These are phyloP conservation scores for Karstenula rhodostoma DNA, from an alignment of 2,329 filamentous ascomycete species.

Conservation along the genomic window DNA sequence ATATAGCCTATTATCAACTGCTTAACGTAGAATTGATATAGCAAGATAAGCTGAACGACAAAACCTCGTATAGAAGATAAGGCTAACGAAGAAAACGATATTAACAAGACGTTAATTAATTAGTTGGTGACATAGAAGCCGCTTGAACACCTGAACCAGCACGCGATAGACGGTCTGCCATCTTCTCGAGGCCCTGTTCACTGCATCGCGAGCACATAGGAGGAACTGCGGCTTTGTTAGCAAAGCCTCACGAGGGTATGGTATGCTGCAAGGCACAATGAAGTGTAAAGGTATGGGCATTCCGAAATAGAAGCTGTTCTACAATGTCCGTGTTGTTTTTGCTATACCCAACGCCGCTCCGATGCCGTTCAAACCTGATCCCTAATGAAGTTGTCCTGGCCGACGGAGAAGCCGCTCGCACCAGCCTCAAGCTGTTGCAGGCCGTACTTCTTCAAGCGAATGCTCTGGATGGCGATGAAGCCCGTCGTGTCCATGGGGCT, in stretches of 20 bases:
- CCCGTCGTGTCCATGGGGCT: constrained; percentile 71
- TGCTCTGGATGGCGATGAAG: constrained; percentile 75
- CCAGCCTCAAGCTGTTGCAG: constrained; percentile 49
- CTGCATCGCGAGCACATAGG: too few species aligned
- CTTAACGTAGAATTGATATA: too few species aligned
- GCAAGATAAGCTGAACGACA: too few species aligned
- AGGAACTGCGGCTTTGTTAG: not conserved
- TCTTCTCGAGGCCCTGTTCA: too few species aligned
- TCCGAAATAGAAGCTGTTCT: constrained; percentile 6
- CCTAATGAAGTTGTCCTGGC: constrained; percentile 5
- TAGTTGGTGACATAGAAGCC: too few species aligned
- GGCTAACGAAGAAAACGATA: too few species aligned
- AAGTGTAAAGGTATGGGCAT: not conserved
- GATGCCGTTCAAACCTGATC: not conserved
- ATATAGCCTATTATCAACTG: too few species aligned
- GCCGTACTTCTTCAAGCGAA: constrained; percentile 58
- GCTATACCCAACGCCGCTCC: not conserved
- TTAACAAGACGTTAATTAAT: too few species aligned
- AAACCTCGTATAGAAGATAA: too few species aligned
- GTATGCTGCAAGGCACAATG: not conserved
- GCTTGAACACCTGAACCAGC: too few species aligned
- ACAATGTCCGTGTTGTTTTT: not conserved
- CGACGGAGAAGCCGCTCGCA: constrained; percentile 11
- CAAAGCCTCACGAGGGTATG: not conserved
- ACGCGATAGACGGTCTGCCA: too few species aligned